These are phyloP conservation scores for Colletotrichum gloeosporioides DNA, from an alignment of 2,329 filamentous ascomycete species.

Conservation along the genomic window DNA sequence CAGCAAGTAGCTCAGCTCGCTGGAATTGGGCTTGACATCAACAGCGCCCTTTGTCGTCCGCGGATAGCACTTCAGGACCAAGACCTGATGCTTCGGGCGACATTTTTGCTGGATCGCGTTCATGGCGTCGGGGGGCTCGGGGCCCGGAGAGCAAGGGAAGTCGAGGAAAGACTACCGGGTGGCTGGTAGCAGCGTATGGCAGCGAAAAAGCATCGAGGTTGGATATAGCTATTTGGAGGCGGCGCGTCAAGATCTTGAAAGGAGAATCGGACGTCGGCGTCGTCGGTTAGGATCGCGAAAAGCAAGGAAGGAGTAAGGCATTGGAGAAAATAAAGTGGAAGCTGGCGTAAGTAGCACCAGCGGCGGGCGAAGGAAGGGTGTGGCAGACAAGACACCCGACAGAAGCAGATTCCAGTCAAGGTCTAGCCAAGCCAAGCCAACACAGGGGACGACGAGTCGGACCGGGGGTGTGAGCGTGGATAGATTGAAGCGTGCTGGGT, in stretches of 20 bases:
- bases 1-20: constrained; percentile 94
- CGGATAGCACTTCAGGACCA: constrained; percentile 96
- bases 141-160: not conserved
- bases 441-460: constrained; percentile 5
- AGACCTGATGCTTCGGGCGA: constrained; percentile 95
- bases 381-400: constrained; percentile 30
- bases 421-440: constrained; percentile 12
- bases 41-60: constrained; percentile 88
- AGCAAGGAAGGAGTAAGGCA: constrained; percentile 16
- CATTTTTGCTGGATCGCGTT: constrained; percentile 70
- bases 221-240: constrained; percentile 1
- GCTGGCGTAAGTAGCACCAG: not conserved
- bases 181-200: constrained; percentile 9
- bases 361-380: constrained; percentile 11
- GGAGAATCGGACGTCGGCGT: not conserved
- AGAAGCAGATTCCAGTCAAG: constrained; percentile 28
- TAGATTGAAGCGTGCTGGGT: constrained; percentile 3
- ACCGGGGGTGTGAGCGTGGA: constrained; percentile 5
- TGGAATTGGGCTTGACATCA: constrained; percentile 94
- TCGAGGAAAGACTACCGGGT: constrained; percentile 6
- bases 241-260: not conserved
- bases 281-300: constrained; percentile 14
- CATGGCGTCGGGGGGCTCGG: constrained; percentile 49
- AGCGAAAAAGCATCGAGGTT: constrained; percentile 16
- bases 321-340: constrained; percentile 13